Evolutionary conservation across 1,284 basidiomycete genomes (phyloP).

Genomic region (Sanghuangporus weigelae): DNA sequence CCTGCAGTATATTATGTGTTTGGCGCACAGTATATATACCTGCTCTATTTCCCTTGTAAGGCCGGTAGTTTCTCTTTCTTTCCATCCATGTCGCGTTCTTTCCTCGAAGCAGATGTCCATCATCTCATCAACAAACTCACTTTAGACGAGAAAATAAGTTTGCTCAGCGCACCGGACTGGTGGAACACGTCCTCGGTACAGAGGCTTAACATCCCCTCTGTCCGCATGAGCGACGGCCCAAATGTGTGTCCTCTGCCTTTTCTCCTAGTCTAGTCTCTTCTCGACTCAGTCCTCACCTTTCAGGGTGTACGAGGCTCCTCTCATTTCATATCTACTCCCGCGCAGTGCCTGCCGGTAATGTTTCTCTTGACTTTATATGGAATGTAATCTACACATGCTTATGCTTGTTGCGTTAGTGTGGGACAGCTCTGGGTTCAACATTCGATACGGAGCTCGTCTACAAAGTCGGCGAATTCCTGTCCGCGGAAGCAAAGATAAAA

Average conservation of each 20-base stretch:
- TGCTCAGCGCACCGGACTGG: constrained; percentile 63
- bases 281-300: constrained; percentile 6
- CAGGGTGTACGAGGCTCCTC: constrained; percentile 65
- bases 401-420: constrained; percentile 39
- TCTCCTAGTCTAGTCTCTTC: background rate
- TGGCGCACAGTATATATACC: background rate
- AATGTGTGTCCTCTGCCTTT: constrained; percentile 36
- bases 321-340: constrained; percentile 55
- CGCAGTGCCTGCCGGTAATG: constrained; percentile 56
- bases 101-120: constrained; percentile 48
- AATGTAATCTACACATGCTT: background rate
- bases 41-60: background rate
- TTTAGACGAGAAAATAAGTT: constrained; percentile 57
- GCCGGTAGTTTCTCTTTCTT: background rate
- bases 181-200: constrained; percentile 61
- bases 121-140: constrained; percentile 49
- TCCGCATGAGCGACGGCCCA: constrained; percentile 64
- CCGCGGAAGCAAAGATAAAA: constrained; percentile 57
- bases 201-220: constrained; percentile 53
- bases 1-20: background rate
- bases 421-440: constrained; percentile 61
- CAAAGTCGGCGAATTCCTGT: constrained; percentile 52
- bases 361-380: background rate
- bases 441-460: constrained; percentile 54
- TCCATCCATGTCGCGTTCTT: constrained; percentile 25